Evolutionary conservation across 129 eudicot species (phyloP), one percentile per base, ranked within the genome.

Genomic region (Erigeron canadensis): DNA sequence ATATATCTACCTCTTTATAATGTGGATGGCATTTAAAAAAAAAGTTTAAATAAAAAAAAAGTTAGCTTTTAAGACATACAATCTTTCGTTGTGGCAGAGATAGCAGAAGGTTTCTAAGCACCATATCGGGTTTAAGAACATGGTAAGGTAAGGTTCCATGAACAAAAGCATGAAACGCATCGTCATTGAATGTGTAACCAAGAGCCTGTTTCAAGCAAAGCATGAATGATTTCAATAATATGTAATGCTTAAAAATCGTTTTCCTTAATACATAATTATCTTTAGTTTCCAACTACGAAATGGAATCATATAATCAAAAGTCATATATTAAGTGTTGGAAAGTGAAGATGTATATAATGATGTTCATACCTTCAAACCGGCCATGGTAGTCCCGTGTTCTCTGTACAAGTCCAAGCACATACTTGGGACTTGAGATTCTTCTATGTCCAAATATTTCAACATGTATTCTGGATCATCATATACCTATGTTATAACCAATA

Each of bases 301-400:
- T 4, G 15, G 15, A 17, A 38, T 16, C 23, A 62, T 38, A 15
- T 62, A 38, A 40, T n/a, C 16, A 39, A 62, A 6, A n/a, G 42
- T 41, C n/a, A 8, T 47, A 11, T 10, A 8, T 19, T n/a, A n/a
- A 56, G 38, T 21, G 37, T 56, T 17, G 11, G 15, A 66, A 71
- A 8, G 8, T 41, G 39, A 40, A 28, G 1, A 7, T 38, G 17
- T 10, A 28, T 10, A 16, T 9, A 63, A 28, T 13, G 37, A n/a
- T 15, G 18, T 51, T 55, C n/a, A n/a, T 53, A 89, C 96, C 95
- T 93, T 93, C 38, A 93, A 90, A 39, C 98, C 98, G 39, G 98
- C 98, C 98, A 93, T 93, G 19, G 98, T 93, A 40, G 98, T 93
- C 56, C 98, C 98, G 39, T 93, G 61, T 81, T 93, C 98, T 79